These are phyloP conservation scores for Rhododendron griersonianum DNA, from an alignment of 148 eudicot genomes.

Conservation along the genomic window DNA sequence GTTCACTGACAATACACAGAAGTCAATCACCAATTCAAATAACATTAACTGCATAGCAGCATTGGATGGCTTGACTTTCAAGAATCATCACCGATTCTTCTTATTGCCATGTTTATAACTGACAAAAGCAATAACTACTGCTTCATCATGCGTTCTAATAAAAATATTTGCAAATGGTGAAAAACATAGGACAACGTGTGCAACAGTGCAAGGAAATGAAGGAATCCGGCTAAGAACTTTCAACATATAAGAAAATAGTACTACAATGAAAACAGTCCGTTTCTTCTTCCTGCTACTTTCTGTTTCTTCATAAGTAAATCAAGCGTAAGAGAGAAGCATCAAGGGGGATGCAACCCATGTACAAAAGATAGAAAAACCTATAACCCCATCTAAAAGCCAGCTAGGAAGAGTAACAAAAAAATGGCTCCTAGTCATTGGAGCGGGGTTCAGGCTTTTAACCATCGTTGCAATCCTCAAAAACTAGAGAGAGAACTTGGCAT, in stretches of 20 bases:
- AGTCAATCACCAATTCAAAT: background rate
- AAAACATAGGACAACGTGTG: background rate
- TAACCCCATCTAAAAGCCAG: background rate
- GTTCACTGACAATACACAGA: background rate
- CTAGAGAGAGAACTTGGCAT: background rate
- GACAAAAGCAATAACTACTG: background rate
- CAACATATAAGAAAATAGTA: background rate
- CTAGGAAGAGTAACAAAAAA: background rate
- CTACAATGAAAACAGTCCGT: background rate
- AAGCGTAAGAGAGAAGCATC: background rate
- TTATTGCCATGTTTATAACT: background rate
- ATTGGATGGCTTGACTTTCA: background rate
- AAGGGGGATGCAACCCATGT: too few species aligned
- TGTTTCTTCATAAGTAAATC: background rate
- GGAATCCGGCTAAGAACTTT: background rate
- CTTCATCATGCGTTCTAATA: background rate
- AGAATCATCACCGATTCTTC: background rate
- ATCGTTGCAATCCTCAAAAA: background rate
- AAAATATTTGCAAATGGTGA: background rate
- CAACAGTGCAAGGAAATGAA: background rate
- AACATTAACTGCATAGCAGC: background rate
- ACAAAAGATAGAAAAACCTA: background rate
- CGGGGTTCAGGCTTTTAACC: background rate
- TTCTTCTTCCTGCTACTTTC: background rate
- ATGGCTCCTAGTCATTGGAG: background rate